phyloP scores from a whole-genome alignment of 2,329 filamentous ascomycete genomes.

The Colletotrichum sojae region DNA sequence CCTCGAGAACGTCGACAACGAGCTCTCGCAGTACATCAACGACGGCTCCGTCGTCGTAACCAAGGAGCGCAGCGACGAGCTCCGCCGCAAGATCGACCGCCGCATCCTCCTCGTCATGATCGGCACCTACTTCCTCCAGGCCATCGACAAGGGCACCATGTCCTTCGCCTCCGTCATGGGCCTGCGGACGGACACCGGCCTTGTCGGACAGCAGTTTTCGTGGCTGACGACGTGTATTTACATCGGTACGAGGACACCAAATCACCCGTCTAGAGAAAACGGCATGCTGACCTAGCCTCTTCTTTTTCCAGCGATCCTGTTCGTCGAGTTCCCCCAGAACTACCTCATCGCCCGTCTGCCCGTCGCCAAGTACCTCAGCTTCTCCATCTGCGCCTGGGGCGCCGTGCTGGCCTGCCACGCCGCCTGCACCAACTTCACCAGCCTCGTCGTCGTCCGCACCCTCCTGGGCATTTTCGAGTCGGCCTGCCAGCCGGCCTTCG shows the following conservation, averaged over 20 bases:
- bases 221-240: conserved; percentile 84
- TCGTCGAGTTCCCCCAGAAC: conserved; percentile 82
- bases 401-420: conserved; percentile 72
- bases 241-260: conserved; percentile 57
- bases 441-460: conserved; percentile 72
- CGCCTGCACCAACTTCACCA: conserved; percentile 71
- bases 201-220: conserved; percentile 65
- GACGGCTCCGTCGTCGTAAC: conserved; percentile 69
- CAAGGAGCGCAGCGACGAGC: conserved; percentile 70
- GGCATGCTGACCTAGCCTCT: too few relatives aligned
- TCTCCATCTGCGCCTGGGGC: conserved; percentile 75
- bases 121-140: conserved; percentile 79
- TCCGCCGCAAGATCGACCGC: conserved; percentile 76
- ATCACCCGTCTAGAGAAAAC: too few relatives aligned
- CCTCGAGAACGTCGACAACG: conserved; percentile 69
- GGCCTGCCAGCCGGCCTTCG: conserved; percentile 77
- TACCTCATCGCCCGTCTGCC: conserved; percentile 71
- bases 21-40: conserved; percentile 78
- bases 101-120: conserved; percentile 81
- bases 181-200: conserved; percentile 62
- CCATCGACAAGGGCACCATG: conserved; percentile 77
- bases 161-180: conserved; percentile 77
- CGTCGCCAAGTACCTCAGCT: conserved; percentile 76
- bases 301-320: conserved; percentile 62
- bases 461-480: conserved; percentile 81